Base-by-base conservation (phyloP, 2,329 filamentous ascomycete species). In the Diaporthe ampelina region DNA sequence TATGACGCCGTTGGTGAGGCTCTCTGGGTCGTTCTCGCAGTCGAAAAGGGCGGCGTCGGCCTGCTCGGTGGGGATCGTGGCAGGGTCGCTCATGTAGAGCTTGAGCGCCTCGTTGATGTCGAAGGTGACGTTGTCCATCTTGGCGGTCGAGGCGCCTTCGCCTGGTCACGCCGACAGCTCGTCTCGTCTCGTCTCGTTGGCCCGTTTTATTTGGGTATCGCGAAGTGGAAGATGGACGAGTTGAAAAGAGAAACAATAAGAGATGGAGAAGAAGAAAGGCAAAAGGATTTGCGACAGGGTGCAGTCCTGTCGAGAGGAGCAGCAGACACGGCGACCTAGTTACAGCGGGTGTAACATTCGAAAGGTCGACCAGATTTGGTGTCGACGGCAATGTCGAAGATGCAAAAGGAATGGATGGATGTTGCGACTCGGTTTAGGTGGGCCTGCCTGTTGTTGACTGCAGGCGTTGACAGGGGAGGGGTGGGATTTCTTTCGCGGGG, bases 41-140 rank as follows among this genome's bases (percentile, higher is more conserved):
- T 98, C 96, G 79, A 95, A 89, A 26, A 99, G 91, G 75, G 93
- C 91, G 58, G 92, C 85, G 79, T 97, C 94, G 73, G 95, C 97
- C 83, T 98, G 96, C 57, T 94, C 92, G 3, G 95, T 98, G 10
- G 93, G 88, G 73, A 98, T 94, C 52, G 91, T 90, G 59, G 92
- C 88, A 11, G 97, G 96, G 83, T 98, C 96, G 85, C 95, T 97
- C 90, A 98, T 94, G 85, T 98, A 99, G 83, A 94, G 91, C 88
- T 98, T 98, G 84, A 98, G 93, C 78, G 95, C 95, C 87, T 98
- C 94, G 83, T 98, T 98, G 84, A 99, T 94, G 84, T 98, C 94
- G 86, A 99, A 99, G 81, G 93, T 90, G 82, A 95, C 90, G 86
- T 94, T 94, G 81, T 88, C 93, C 92, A 93, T 93, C 82, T 77